These are phyloP conservation scores for Rhodotorula sphaerocarpa DNA, from an alignment of 768 basidiomycete genomes.

Conservation along the genomic window DNA sequence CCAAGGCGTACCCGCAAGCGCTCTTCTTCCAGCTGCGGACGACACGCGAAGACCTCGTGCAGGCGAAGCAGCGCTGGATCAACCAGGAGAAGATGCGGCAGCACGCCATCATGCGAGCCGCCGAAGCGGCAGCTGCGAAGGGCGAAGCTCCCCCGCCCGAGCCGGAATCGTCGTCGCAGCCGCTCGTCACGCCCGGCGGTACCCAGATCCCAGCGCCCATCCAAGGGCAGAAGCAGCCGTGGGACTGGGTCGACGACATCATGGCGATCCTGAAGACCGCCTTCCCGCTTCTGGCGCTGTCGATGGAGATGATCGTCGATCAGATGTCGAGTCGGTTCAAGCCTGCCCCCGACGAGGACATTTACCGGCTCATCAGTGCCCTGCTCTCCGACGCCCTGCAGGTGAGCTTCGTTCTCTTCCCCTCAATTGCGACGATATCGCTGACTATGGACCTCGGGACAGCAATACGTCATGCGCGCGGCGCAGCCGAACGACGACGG, in stretches of 20 bases:
- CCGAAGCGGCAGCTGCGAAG: constrained; percentile 33
- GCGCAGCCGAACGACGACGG: constrained; percentile 44
- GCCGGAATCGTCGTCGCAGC: background rate
- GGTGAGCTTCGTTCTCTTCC: too few species aligned
- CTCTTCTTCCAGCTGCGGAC: constrained; percentile 92
- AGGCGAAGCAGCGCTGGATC: constrained; percentile 40
- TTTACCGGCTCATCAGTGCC: constrained; percentile 81
- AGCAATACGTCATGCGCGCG: constrained; percentile 46
- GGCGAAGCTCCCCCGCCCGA: constrained; percentile 32
- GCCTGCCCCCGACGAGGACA: constrained; percentile 79
- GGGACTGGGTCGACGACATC: constrained; percentile 88
- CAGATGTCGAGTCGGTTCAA: constrained; percentile 87
- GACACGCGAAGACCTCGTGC: constrained; percentile 59
- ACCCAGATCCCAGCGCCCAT: constrained; percentile 33
- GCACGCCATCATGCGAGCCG: constrained; percentile 31
- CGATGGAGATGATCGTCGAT: constrained; percentile 94
- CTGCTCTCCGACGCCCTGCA: constrained; percentile 77
- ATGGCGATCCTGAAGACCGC: constrained; percentile 88
- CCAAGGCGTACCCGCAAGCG: constrained; percentile 84
- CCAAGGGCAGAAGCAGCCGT: constrained; percentile 51
- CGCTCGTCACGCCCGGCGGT: constrained; percentile 38
- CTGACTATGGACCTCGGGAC: too few species aligned
- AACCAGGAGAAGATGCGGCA: constrained; percentile 16
- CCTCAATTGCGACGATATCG: too few species aligned
- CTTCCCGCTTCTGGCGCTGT: constrained; percentile 86